Evolutionary conservation across 306 rosid species (phyloP).

Genomic region (Geum urbanum): DNA sequence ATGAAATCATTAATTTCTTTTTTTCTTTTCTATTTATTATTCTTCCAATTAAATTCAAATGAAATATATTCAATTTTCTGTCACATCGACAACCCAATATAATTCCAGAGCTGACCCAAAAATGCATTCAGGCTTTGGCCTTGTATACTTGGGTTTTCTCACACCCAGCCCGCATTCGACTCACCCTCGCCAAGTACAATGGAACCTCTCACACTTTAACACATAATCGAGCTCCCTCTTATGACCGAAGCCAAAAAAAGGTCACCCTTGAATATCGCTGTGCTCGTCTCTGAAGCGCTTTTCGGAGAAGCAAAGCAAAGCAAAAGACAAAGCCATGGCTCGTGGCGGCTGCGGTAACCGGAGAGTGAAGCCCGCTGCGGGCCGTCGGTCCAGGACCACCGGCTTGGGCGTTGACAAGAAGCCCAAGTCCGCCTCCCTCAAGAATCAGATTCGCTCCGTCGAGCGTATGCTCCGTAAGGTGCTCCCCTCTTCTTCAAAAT

Average conservation of each 20-base stretch:
- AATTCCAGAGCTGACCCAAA: no score
- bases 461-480: constrained; percentile 96
- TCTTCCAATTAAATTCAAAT: no score
- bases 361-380: constrained; percentile 62
- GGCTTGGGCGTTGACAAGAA: constrained; percentile 54
- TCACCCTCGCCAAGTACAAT: not conserved
- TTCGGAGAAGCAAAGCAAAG: not conserved
- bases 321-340: constrained; percentile 46
- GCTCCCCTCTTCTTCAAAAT: not conserved
- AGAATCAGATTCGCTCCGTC: constrained; percentile 87
- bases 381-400: constrained; percentile 62
- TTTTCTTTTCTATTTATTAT: no score
- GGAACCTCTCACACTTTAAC: not conserved
- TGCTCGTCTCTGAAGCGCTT: not conserved
- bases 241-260: not conserved
- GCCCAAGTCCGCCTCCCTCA: constrained; percentile 78
- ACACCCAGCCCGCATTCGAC: no score
- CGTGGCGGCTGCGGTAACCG: constrained; percentile 92
- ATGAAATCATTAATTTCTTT: no score
- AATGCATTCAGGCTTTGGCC: no score
- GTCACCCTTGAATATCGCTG: not conserved
- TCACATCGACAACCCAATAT: no score
- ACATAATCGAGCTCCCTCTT: not conserved
- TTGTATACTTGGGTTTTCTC: no score
- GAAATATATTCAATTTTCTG: no score